Evolutionary conservation across 177 flowering plant species (phyloP), one percentile per base, ranked within the genome.

Genomic region (Vitis hybrid): DNA sequence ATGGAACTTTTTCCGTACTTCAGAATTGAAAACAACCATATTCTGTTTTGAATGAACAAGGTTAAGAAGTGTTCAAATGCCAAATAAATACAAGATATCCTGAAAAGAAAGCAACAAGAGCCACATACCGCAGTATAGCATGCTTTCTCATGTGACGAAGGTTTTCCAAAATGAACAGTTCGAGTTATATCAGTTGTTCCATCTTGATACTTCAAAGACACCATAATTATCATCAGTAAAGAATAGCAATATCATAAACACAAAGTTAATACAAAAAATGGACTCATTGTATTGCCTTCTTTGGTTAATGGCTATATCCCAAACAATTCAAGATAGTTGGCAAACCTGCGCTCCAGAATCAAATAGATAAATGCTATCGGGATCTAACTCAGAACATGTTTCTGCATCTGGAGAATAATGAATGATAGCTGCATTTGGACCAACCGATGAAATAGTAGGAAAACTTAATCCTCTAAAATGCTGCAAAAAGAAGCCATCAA

Each of bases 161-260:
- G 97, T 63, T 83, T 86, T 71, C 99, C 99, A 83, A 93, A 96
- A 81, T 96, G 99, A 73, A 96, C 97, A 1, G 99, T 93, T 67
- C 99, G 82, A 18, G 98, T 96, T 76, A 96, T 92, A 78, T 96
- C 99, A 64, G 99, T 96, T 63, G 99, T 96, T 81, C 99, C 99
- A 80, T 96, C 99, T 69, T 81, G 83, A 86, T 93, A 96, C 99
- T 95, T 80, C 72, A 81, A 58, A 65, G 10, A 54, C 52, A 71
- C 63, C 68, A 74, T 29, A 5, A 57, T 56, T 26, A 73, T 50
- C 51, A 67, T 39, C 61, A 75, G 65, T 58, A 29, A 58, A 18
- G 11, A 58, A 76, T 14, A 9, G 65, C 51, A 65, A 48, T 56
- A 68, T 11, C 22, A 16, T 59, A 65, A 59, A 6, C 63, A 52